phyloP scores from a whole-genome alignment of 306 rosid genomes.

The Oxytropis ochrocephala region DNA sequence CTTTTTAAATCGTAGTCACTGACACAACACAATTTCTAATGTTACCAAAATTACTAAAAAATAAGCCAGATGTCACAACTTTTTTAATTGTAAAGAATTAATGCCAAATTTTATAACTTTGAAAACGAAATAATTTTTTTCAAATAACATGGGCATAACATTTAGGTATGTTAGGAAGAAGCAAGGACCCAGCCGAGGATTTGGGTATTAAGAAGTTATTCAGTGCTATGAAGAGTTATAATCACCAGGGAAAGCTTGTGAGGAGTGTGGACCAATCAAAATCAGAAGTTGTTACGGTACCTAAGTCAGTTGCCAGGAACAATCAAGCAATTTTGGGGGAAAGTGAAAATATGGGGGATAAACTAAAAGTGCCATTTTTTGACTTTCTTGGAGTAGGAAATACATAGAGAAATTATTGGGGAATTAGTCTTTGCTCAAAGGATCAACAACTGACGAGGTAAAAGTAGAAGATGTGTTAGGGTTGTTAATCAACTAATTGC shows the following conservation, averaged over 20 bases:
- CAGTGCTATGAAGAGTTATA: conserved; percentile 20
- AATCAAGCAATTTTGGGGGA: conserved; percentile 33
- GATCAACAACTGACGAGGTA: neutral
- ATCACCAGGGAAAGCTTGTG: neutral
- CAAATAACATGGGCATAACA: no score
- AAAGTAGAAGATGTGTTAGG: neutral
- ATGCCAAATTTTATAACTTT: no score
- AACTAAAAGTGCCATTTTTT: conserved; percentile 38
- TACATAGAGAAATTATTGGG: conserved; percentile 14
- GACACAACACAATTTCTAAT: no score
- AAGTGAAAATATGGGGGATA: conserved; percentile 19
- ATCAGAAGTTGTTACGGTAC: conserved; percentile 50
- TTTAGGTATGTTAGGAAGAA: neutral
- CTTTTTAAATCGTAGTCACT: no score
- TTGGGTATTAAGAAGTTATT: conserved; percentile 15
- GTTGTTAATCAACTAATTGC: no score
- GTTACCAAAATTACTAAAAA: no score
- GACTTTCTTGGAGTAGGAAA: conserved; percentile 91
- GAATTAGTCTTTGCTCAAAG: neutral
- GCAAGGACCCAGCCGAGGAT: neutral
- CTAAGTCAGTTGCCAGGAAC: conserved; percentile 44
- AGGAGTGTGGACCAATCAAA: conserved; percentile 46
- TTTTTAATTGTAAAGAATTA: no score
- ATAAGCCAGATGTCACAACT: no score
- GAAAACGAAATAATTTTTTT: no score